Evolutionary conservation across 108 stramenopile species (phyloP), one percentile per base, ranked within the genome.

Genomic region (Cyclotella choctawhatcheeana): DNA sequence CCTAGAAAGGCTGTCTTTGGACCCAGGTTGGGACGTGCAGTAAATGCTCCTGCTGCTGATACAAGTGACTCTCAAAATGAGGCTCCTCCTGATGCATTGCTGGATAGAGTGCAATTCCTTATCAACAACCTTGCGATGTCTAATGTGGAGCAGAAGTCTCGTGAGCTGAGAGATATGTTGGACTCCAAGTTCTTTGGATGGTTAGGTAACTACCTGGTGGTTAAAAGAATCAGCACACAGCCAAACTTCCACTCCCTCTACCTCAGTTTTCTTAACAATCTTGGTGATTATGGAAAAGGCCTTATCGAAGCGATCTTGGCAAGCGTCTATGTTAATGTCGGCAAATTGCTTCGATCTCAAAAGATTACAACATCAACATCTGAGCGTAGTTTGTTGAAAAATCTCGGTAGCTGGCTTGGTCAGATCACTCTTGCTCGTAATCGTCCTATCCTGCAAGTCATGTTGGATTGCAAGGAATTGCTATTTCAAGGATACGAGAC

Each of bases 341-440:
- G 96, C 6, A 95, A 92, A 69, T 82, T 96, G 14, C 83, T 99
- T 59, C 86, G 93, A 1, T 97, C 96, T 30, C 85, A 89, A 29
- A 97, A 96, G 71, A 99, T 99, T 43, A 97, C 96, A 5, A 97
- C 97, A 18, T 96, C 94, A 10, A 97, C 97, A 2, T 87, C 89
- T 25, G 98, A 99, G 72, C 89, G 99, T 24, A 96, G 94, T 61
- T 77, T 98, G 58, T 83, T 99, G 72, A 98, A 99, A 83, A 98
- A 98, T 77, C 88, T 99, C 21, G 99, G 99, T 24, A 94, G 93
- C 40, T 99, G 98, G 98, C 86, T 99, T 1, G 99, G 99, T 14
- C 96, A 96, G 64, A 95, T 97, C 56, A 99, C 99, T 27, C 84
- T 99, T 25, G 97, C 98, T 13, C 79, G 97, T 44, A 98, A 99